phyloP scores from a whole-genome alignment of 2,329 filamentous ascomycete genomes.

The Trichoderma asperellum region DNA sequence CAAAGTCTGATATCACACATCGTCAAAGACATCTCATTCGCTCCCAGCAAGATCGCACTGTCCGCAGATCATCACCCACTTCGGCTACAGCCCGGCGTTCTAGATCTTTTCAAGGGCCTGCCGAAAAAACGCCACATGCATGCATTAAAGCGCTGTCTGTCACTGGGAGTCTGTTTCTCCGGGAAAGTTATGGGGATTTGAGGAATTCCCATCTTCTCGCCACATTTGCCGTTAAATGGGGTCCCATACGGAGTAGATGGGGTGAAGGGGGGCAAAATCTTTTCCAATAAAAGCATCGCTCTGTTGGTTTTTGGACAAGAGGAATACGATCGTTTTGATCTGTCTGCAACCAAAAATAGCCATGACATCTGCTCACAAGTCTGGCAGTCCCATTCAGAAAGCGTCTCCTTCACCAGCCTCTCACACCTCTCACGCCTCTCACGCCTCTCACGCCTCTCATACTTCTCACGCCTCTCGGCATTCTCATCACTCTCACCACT shows the following conservation, averaged over 20 bases:
- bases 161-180: background rate
- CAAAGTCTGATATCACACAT: background rate
- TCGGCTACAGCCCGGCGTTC: conserved; percentile 9
- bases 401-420: background rate
- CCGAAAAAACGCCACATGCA: background rate
- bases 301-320: background rate
- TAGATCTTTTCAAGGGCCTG: background rate
- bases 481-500: background rate
- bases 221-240: background rate
- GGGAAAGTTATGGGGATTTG: conserved; percentile 8
- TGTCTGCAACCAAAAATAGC: conserved; percentile 2
- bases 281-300: conserved; percentile 2
- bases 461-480: background rate
- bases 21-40: background rate
- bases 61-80: conserved; percentile 4
- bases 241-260: background rate
- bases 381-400: conserved; percentile 20
- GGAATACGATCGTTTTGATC: background rate
- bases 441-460: background rate
- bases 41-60: background rate
- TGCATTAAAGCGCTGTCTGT: background rate
- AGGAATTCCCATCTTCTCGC: conserved; percentile 16
- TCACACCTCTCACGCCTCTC: background rate
- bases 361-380: conserved; percentile 23
- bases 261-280: background rate